Evolutionary conservation across 2,329 filamentous ascomycete genomes (phyloP).

Genomic region (Pestalotiopsis sp.): DNA sequence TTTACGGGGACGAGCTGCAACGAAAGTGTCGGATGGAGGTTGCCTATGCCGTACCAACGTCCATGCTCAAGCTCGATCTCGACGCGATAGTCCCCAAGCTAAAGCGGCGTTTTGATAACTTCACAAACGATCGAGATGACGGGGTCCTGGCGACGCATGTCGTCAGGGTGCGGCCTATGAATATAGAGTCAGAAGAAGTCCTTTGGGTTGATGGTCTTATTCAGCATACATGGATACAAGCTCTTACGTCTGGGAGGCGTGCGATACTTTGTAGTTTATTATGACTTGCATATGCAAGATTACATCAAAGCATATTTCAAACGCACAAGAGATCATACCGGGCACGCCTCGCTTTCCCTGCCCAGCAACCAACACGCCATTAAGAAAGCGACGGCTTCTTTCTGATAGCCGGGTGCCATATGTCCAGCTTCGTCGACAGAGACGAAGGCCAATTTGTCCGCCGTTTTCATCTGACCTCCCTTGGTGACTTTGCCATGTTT

Average conservation of each 20-base stretch:
- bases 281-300: neutral
- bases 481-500: neutral
- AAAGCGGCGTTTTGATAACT: neutral
- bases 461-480: conserved; percentile 16
- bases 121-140: neutral
- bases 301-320: too few relatives aligned
- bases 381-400: conserved; percentile 13
- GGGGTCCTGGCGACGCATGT: neutral
- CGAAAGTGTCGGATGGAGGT: neutral
- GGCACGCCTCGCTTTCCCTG: conserved; percentile 6
- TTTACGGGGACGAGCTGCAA: neutral
- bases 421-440: conserved; percentile 16
- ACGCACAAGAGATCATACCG: neutral
- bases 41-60: neutral
- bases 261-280: neutral
- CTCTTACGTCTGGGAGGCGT: neutral
- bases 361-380: conserved; percentile 15
- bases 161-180: neutral
- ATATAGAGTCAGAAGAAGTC: neutral
- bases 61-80: neutral
- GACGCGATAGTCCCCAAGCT: neutral
- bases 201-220: neutral
- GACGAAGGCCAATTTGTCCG: conserved; percentile 13
- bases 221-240: neutral
- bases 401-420: conserved; percentile 15